phyloP scores from a whole-genome alignment of 1,139 yeast genomes.

The Diutina mesorugosa region DNA sequence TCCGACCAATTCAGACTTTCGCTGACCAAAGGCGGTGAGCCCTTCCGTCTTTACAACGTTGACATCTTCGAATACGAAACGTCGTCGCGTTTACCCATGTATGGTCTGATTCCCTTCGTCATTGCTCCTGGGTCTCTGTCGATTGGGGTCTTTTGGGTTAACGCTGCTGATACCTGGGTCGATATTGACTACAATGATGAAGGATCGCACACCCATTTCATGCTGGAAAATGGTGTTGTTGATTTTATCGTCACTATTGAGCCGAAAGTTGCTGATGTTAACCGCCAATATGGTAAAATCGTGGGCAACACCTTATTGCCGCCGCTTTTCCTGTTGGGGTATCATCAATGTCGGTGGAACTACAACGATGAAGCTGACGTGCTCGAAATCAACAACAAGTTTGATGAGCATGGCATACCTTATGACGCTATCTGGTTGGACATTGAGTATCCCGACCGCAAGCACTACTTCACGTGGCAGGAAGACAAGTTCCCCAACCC shows the following conservation, averaged over 20 bases:
- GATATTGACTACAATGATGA: conserved; percentile 40
- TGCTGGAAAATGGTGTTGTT: conserved; percentile 77
- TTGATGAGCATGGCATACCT: conserved; percentile 70
- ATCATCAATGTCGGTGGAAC: conserved; percentile 97
- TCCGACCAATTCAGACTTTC: conserved; percentile 66
- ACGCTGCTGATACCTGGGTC: conserved; percentile 84
- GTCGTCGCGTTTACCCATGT: conserved; percentile 78
- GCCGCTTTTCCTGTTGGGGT: conserved; percentile 67
- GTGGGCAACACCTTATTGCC: conserved; percentile 77
- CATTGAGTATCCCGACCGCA: conserved; percentile 76
- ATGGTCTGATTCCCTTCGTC: conserved; percentile 87
- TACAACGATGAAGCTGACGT: conserved; percentile 84
- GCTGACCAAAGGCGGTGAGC: conserved; percentile 50
- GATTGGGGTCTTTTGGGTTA: conserved; percentile 79
- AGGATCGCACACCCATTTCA: conserved; percentile 64
- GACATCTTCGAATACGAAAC: conserved; percentile 90
- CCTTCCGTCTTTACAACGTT: conserved; percentile 81
- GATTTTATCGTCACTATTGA: conserved; percentile 67
- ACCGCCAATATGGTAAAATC: conserved; percentile 50
- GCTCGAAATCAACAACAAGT: conserved; percentile 47
- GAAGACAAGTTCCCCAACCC: conserved; percentile 65
- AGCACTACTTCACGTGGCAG: conserved; percentile 90
- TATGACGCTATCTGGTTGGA: conserved; percentile 94
- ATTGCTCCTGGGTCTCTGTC: conserved; percentile 42
- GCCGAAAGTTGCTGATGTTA: conserved; percentile 45